Evolutionary conservation across 352 stramenopile species (phyloP), one percentile per base, ranked within the genome.

Genomic region (Phytophthora pseudosyringae): DNA sequence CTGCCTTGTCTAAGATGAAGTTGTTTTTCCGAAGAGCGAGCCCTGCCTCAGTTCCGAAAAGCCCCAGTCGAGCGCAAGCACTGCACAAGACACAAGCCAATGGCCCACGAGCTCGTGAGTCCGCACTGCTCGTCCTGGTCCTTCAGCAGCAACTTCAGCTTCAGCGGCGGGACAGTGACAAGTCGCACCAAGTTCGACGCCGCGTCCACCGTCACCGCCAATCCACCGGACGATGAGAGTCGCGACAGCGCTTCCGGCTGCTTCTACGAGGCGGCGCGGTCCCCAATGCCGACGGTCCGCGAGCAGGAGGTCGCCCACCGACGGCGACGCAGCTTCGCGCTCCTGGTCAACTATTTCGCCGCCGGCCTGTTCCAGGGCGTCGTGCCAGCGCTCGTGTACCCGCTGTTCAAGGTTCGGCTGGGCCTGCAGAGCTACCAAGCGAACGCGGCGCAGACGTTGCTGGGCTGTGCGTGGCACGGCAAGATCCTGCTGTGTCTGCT

Each of bases 391-490:
- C 63, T 94, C 5, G 78, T 89, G 2, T 91, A 91, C 48, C 86
- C 86, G 33, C 64, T 94, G 26, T 88, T 92, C 68, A 90, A 90
- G 56, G 76, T 87, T 57, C 86, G 87, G 28, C 66, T 92, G 3
- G 73, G 78, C 5, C 58, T 91, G 18, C 63, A 94, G 60, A 75
- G 82, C 26, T 89, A 89, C 47, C 80, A 91, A 65, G 73, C 80
- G 28, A 89, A 89, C 56, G 67, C 82, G 32, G 57, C 67, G 3
- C 81, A 86, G 54, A 83, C 82, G 33, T 55, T 91, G 44, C 58
- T 91, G 4, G 81, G 75, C 18, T 86, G 87, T 54, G 78, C 80
- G 9, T 87, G 76, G 80, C 83, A 89, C 41, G 78, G 84, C 53
- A 91, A 89, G 59, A 78, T 93, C 21, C 58, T 84, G 5, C 66